Percentiles rank a stretch among this genome's conserved stretches.
Evolutionary conservation across 805 yeast species (phyloP).

Genomic region (Cyberlindnera mrakii): DNA sequence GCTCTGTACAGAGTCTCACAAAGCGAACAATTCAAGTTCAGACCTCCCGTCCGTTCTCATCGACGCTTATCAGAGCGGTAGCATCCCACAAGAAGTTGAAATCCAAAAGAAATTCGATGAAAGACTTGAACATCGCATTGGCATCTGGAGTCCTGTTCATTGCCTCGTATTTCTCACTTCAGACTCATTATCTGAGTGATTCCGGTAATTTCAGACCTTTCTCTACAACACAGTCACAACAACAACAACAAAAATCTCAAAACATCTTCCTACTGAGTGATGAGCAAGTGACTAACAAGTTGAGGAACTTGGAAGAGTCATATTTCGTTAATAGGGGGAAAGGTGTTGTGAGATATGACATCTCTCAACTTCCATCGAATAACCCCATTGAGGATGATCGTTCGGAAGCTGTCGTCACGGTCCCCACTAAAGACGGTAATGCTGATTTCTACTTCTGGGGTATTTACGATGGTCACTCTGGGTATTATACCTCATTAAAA

Average conservation of each 20-base stretch:
- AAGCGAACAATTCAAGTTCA: too few species aligned
- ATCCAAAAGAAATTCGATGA: slow-evolving; percentile 3
- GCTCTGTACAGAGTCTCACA: too few species aligned
- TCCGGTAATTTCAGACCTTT: slow-evolving; percentile 19
- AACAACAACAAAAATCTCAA: slow-evolving; percentile 34
- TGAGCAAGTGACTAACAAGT: slow-evolving; percentile 61
- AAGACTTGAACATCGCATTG: slow-evolving; percentile 19
- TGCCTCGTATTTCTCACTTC: slow-evolving; percentile 23
- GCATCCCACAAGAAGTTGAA: slow-evolving; percentile 1
- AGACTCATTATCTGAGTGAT: slow-evolving; percentile 20
- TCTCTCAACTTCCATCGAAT: slow-evolving; percentile 85
- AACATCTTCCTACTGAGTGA: slow-evolving; percentile 55
- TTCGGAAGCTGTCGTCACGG: slow-evolving; percentile 73
- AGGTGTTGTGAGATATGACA: slow-evolving; percentile 85
- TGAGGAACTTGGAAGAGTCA: slow-evolving; percentile 75
- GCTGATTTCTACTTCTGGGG: slow-evolving; percentile 95
- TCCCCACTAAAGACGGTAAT: slow-evolving; percentile 42
- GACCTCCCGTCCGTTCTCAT: not conserved
- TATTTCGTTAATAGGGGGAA: slow-evolving; percentile 75
- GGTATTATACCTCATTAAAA: slow-evolving; percentile 88
- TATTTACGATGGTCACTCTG: slow-evolving; percentile 94
- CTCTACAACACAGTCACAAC: slow-evolving; percentile 20
- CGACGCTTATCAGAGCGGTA: not conserved
- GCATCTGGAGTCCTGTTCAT: slow-evolving; percentile 25
- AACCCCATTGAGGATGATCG: slow-evolving; percentile 94